Conservation (phyloP, 176 grass and related monocot genomes). For the Areca catechu region DNA sequence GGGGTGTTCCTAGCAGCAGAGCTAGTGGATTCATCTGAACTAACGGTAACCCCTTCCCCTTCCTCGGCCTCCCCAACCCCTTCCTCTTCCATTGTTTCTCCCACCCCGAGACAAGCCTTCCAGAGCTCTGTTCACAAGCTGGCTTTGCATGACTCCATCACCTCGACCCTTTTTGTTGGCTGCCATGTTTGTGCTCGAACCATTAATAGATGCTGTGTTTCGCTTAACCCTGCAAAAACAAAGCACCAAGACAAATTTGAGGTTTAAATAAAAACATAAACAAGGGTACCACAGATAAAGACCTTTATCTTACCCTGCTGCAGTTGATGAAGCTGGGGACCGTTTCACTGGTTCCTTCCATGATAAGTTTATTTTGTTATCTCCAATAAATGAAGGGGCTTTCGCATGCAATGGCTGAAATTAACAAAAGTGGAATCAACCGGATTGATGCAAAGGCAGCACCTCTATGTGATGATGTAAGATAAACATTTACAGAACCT, state of each 20-base stretch:
- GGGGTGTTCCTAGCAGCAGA: no score
- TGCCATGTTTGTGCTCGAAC: constrained; percentile 23
- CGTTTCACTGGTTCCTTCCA: constrained; percentile 79
- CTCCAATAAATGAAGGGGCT: constrained; percentile 82
- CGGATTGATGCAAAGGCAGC: background rate
- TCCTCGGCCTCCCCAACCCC: constrained; percentile 57
- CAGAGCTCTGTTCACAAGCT: constrained; percentile 89
- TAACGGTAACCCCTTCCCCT: constrained; percentile 77
- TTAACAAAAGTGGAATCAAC: background rate
- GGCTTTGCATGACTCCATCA: constrained; percentile 40
- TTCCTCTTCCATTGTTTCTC: constrained; percentile 40
- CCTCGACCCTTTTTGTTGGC: constrained; percentile 64
- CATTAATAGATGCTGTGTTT: constrained; percentile 38
- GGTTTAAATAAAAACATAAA: constrained; percentile 4
- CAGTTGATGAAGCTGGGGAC: constrained; percentile 32
- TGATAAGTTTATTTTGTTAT: constrained; percentile 74
- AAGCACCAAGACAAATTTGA: background rate
- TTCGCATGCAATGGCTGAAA: constrained; percentile 81
- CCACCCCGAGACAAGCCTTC: constrained; percentile 69
- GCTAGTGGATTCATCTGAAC: background rate
- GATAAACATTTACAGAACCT: constrained; percentile 38
- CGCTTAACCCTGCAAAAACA: constrained; percentile 59
- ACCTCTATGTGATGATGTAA: background rate
- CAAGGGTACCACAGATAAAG: constrained; percentile 1
- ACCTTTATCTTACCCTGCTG: constrained; percentile 35